phyloP scores from a whole-genome alignment of 768 basidiomycete genomes.

The Kwoniella shandongensis region DNA sequence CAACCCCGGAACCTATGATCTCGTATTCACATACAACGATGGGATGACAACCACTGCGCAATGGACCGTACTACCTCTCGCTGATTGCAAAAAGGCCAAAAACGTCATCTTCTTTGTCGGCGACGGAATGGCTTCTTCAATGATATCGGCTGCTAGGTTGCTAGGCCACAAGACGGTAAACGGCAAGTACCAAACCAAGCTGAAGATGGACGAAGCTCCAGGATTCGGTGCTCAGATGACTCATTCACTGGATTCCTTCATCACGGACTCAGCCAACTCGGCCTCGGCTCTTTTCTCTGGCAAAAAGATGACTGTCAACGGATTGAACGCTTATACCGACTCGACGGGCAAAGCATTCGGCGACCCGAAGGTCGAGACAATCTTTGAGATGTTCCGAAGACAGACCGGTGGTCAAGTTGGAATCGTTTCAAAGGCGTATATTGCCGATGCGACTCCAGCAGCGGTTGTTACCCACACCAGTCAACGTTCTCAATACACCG shows the following conservation, averaged over 20 bases:
- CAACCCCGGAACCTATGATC: conserved; percentile 51
- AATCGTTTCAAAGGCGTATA: conserved; percentile 54
- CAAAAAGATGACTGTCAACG: conserved; percentile 54
- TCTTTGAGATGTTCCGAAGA: conserved; percentile 51
- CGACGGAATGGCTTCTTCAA: conserved; percentile 39
- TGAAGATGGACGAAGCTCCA: conserved; percentile 43
- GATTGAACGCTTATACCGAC: conserved; percentile 50
- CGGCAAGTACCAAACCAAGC: conserved; percentile 50
- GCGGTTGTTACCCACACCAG: conserved; percentile 48
- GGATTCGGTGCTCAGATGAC: conserved; percentile 53
- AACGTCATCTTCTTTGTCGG: conserved; percentile 55
- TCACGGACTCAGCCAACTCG: conserved; percentile 55
- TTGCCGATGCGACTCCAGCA: conserved; percentile 55
- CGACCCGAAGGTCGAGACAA: conserved; percentile 54
- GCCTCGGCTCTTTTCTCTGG: conserved; percentile 55
- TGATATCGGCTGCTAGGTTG: conserved; percentile 54
- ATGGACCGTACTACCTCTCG: conserved; percentile 50
- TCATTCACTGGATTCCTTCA: conserved; percentile 52
- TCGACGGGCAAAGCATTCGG: conserved; percentile 44
- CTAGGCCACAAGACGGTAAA: conserved; percentile 55
- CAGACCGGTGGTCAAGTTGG: conserved; percentile 52
- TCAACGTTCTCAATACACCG: conserved; percentile 49
- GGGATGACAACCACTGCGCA: conserved; percentile 48
- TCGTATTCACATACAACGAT: conserved; percentile 51
- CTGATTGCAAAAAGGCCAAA: conserved; percentile 49